Percentiles rank a stretch among this genome's conserved stretches.
Evolutionary conservation across 1,284 basidiomycete genomes (phyloP).

Genomic region (Moesziomyces globuligerus): DNA sequence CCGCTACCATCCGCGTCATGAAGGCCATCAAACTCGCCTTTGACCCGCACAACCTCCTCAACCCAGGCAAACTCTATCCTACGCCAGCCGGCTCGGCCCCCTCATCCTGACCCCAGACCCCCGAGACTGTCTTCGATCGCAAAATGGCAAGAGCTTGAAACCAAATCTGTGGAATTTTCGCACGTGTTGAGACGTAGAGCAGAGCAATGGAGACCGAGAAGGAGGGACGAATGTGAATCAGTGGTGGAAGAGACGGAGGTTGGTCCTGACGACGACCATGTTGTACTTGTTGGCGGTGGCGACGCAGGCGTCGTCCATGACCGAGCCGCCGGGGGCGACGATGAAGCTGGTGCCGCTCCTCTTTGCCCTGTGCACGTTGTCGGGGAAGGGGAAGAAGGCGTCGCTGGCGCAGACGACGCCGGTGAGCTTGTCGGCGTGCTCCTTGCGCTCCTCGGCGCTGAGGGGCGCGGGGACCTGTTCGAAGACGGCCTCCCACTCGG

Average conservation of each 20-base stretch:
- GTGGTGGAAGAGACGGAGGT: constrained; percentile 67
- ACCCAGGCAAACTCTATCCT: constrained; percentile 57
- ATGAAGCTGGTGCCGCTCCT: constrained; percentile 92
- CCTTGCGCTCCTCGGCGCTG: constrained; percentile 75
- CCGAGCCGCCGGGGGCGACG: constrained; percentile 92
- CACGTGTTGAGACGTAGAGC: constrained; percentile 14
- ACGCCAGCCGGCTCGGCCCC: constrained; percentile 8
- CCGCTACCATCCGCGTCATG: constrained; percentile 51
- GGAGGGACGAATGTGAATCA: no score
- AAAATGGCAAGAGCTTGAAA: background rate
- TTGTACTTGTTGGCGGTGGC: constrained; percentile 62
- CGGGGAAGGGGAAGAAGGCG: constrained; percentile 99
- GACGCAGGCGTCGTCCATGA: constrained; percentile 80
- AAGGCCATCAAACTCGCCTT: constrained; percentile 51
- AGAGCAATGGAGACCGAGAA: background rate
- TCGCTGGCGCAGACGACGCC: constrained; percentile 93
- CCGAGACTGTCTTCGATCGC: background rate
- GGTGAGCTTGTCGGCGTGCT: constrained; percentile 67
- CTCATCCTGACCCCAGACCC: constrained; percentile 8
- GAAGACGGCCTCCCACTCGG: constrained; percentile 91
- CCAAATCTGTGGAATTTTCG: background rate
- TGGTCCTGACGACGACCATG: constrained; percentile 65
- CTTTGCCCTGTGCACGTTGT: constrained; percentile 93
- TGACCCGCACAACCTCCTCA: constrained; percentile 58
- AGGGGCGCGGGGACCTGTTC: constrained; percentile 79